Base-by-base conservation (phyloP, 2,329 filamentous ascomycete genomes). In the Dothiorella sarmentorum region DNA sequence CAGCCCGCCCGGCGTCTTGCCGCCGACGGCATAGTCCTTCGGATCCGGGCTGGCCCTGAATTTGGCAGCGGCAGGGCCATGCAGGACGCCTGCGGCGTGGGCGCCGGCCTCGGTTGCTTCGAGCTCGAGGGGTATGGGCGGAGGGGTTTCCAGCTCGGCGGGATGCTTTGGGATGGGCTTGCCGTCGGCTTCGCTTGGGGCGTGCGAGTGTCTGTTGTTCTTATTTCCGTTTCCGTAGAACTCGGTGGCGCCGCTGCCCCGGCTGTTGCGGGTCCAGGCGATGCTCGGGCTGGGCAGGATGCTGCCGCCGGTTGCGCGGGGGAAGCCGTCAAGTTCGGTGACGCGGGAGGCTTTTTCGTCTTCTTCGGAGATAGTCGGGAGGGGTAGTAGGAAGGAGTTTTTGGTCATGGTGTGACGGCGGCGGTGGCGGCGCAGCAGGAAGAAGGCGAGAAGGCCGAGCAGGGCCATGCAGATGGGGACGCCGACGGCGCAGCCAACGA, bases 401-500 rank as follows among this genome's bases (percentile, higher is more conserved):
- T 29, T 17, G 13, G 18, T 9, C n/a, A n/a, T n/a, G 18, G 18
- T 13, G 11, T 7, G 13, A 27, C 60, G 61, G 15, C 57, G 60
- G 13, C 64, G 33, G 37, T 45, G 61, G 31, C 59, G 53, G 42
- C 59, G 64, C 4, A 64, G 4, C 3, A 60, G 24, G 4, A 61
- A 22, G 43, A 61, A 26, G 17, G 63, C 49, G 22, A 63, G 11
- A 20, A 63, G 24, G 17, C 63, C 52, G 47, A 61, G 55, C 10
- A 61, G 42, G n/a, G 51, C 61, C 4, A 63, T 59, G 4, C 60
- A 62, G 1, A 65, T 55, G 3, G 63, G 62, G 17, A 61, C 47
- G 52, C 61, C 63, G 47, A 66, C 61, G 9, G 61, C 59, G 7
- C 49, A 53, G 49, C 59, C 56, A 15, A 59, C 60, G 35, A 62